Base-by-base conservation (phyloP, 306 rosid species). In the Lupinus albus region DNA sequence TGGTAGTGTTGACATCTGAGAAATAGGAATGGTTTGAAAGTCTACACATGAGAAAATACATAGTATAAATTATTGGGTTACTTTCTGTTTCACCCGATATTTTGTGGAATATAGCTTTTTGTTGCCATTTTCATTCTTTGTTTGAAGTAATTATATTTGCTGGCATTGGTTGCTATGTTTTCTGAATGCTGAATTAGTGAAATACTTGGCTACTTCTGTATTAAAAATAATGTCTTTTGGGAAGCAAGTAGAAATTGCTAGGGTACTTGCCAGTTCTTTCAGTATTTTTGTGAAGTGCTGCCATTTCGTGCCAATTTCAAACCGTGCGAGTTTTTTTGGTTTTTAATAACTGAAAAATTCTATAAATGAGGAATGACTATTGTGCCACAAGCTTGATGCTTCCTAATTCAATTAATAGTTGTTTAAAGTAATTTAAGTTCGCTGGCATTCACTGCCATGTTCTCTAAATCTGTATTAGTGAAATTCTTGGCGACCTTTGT, bases 161-260 rank as follows among this genome's bases (percentile, higher is more conserved):
- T 71, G 73, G 68, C 83, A 74, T 67, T 77, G 76, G 18, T 15
- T 74, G 48, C 47, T 71, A 21, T 52, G 45, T 64, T 0, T 28
- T 39, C 68, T 32, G 1, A 64, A 57, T 45, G 58, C 36, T 2
- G 39, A 62, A 48, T 62, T 53, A 1, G 13, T 28, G 55, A 53
- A 60, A 65, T 74, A 1, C 18, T 4, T 47, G 0, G 52, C 53
- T 44, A 20, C 59, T 7, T n/a, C 66, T 61, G 65, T 11, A 57
- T 63, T 16, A 4, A 20, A 39, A 30, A 38, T 47, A 0, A 32
- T 50, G 36, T 68, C 35, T 10, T 25, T 48, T 60, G 13, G 67
- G 67, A 58, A 73, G 45, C 14, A 33, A 50, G 28, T 20, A 33
- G 38, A 33, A 33, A 9, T 39, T 9, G n/a, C 1, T 14, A 0